These are phyloP conservation scores for Diplocarpon rosae DNA, from an alignment of 2,329 filamentous ascomycete genomes.

Conservation along the genomic window DNA sequence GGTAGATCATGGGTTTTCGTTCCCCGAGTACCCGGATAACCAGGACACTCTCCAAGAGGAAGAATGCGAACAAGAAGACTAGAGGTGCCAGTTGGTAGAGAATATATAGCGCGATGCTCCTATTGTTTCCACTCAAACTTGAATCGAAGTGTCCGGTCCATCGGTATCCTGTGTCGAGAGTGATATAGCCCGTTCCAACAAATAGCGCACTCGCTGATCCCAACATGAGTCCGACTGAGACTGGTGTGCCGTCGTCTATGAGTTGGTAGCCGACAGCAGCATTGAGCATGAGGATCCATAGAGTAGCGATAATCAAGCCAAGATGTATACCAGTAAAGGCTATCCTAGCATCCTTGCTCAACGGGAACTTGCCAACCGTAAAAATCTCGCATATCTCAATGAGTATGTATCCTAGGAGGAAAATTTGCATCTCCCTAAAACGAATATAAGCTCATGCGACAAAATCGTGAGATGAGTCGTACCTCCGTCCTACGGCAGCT, in stretches of 20 bases:
- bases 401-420: slow-evolving; percentile 75
- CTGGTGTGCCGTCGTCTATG: slow-evolving; percentile 80
- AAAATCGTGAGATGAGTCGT: slow-evolving; percentile 12
- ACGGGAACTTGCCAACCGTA: slow-evolving; percentile 79
- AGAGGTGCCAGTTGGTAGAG: slow-evolving; percentile 85
- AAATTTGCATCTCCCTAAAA: slow-evolving; percentile 86
- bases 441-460: slow-evolving; percentile 17
- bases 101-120: slow-evolving; percentile 80
- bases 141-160: slow-evolving; percentile 72
- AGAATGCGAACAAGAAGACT: slow-evolving; percentile 81
- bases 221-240: slow-evolving; percentile 68
- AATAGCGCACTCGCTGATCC: slow-evolving; percentile 63
- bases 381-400: slow-evolving; percentile 95
- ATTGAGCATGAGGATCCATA: slow-evolving; percentile 87
- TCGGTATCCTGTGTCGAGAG: slow-evolving; percentile 78
- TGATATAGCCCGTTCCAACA: slow-evolving; percentile 88
- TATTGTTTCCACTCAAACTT: slow-evolving; percentile 48
- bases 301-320: slow-evolving; percentile 75
- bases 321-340: slow-evolving; percentile 86
- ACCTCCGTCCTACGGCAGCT: slow-evolving; percentile 90
- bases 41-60: slow-evolving; percentile 70
- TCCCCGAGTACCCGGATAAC: slow-evolving; percentile 83
- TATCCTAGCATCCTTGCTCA: slow-evolving; percentile 58
- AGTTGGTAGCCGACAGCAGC: slow-evolving; percentile 87
- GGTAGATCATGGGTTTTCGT: slow-evolving; percentile 83